These are phyloP conservation scores for Rutstroemia sp. DNA, from an alignment of 2,329 filamentous ascomycete species.

Conservation along the genomic window DNA sequence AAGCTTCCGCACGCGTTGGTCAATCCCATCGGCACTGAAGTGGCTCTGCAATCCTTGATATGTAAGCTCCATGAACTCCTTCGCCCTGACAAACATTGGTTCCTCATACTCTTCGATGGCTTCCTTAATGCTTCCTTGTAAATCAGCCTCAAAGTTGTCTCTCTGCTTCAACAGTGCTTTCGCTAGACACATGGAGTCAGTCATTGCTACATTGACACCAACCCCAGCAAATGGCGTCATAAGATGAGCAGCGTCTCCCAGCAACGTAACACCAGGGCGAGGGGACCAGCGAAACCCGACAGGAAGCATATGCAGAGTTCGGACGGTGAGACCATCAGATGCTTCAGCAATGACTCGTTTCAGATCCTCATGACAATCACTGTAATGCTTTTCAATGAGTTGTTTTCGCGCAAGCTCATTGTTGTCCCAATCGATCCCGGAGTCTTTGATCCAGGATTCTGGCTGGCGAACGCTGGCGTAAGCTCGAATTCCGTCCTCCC, in stretches of 20 bases:
- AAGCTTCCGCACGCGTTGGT: background rate
- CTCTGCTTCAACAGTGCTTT: slow-evolving; percentile 24
- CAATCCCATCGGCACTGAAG: slow-evolving; percentile 17
- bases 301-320: slow-evolving; percentile 30
- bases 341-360: slow-evolving; percentile 15
- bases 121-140: slow-evolving; percentile 4
- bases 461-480: slow-evolving; percentile 20
- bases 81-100: slow-evolving; percentile 18
- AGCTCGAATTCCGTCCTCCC: slow-evolving; percentile 33
- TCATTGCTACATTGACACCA: slow-evolving; percentile 41
- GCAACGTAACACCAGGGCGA: slow-evolving; percentile 36
- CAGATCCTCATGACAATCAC: slow-evolving; percentile 16
- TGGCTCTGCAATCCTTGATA: slow-evolving; percentile 13
- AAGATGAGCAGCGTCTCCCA: slow-evolving; percentile 43
- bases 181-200: slow-evolving; percentile 37
- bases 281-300: slow-evolving; percentile 20
- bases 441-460: slow-evolving; percentile 18
- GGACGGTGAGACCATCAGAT: slow-evolving; percentile 13
- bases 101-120: slow-evolving; percentile 18
- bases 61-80: slow-evolving; percentile 17
- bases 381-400: slow-evolving; percentile 13
- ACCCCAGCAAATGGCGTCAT: slow-evolving; percentile 42
- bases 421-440: slow-evolving; percentile 19
- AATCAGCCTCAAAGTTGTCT: slow-evolving; percentile 6
- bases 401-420: slow-evolving; percentile 10